Conservation (phyloP, 192 early-diverging fungal species). For the Linnemannia zychae region DNA sequence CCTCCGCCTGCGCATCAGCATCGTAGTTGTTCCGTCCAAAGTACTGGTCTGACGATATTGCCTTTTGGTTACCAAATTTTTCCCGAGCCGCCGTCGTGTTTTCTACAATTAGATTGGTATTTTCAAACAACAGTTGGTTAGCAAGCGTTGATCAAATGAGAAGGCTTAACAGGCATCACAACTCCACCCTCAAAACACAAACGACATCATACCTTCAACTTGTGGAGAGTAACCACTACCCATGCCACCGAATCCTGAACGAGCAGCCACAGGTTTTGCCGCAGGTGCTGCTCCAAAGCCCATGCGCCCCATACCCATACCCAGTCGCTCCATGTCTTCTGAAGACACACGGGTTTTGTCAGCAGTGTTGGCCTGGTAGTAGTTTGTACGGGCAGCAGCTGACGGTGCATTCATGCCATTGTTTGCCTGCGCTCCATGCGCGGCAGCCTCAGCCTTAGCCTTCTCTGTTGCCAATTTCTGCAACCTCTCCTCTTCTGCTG, state of each 20-base stretch:
- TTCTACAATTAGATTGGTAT: slow-evolving; percentile 11
- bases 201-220: slow-evolving; percentile 32
- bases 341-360: slow-evolving; percentile 31
- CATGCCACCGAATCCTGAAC: slow-evolving; percentile 40
- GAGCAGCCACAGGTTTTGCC: slow-evolving; percentile 14
- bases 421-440: neutral
- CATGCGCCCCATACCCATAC: slow-evolving; percentile 77
- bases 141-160: neutral
- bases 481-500: slow-evolving; percentile 48
- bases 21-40: slow-evolving; percentile 86
- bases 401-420: slow-evolving; percentile 1
- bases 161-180: no score
- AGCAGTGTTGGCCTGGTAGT: slow-evolving; percentile 44
- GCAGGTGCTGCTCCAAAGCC: slow-evolving; percentile 64
- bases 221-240: slow-evolving; percentile 46
- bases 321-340: slow-evolving; percentile 73
- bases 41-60: slow-evolving; percentile 94
- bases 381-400: slow-evolving; percentile 21
- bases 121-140: neutral
- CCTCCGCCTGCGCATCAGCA: slow-evolving; percentile 63
- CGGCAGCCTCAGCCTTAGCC: slow-evolving; percentile 80
- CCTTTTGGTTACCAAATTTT: slow-evolving; percentile 86
- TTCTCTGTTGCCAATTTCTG: slow-evolving; percentile 62
- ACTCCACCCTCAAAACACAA: neutral
- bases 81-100: slow-evolving; percentile 71